Evolutionary conservation across 2,329 filamentous ascomycete species (phyloP), one percentile per base, ranked within the genome.

Genomic region (Aureobasidium melanogenum): DNA sequence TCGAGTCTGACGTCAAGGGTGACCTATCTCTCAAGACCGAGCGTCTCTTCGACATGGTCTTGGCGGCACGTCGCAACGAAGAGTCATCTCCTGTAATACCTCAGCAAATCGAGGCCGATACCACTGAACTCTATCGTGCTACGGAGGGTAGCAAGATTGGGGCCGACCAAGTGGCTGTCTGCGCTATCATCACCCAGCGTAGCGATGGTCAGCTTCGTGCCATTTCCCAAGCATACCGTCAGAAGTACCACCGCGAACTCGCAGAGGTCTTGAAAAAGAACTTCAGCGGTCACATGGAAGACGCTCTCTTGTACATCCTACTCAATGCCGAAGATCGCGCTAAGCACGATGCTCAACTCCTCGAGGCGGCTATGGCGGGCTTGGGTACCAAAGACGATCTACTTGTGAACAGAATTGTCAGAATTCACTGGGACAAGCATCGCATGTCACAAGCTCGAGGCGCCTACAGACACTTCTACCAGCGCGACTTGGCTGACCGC

Each of bases 271-370:
- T 97, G 67, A 84, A 85, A 64, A 88, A 84, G 76, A 86, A 94
- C 69, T 97, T 97, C 75, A 89, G 87, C 0, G 93, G 93, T 0
- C 93, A 97, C 71, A 97, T 97, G 91, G 81, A 92, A 72, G 84
- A 89, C 17, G 91, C 91, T 0, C 81, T 97, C 0, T 76, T 94
- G 28, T 86, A 85, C 71, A 91, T 96, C 73, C 77, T 97, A n/a
- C 82, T 82, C 12, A 80, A 87, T 14, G 93, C 89, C 2, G 77
- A 83, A 6, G 91, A 97, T 74, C 89, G 88, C 66, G 90, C 89
- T 62, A 88, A 89, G 80, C 87, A 91, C 66, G 92, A 96, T 68
- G 94, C 92, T 0, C 77, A 82, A 24, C 78, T 90, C 5, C 80
- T 97, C n/a, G 91, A 97, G 71, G 88, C 89, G 15, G 81, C 88